These are phyloP conservation scores for Hirsutella rhossiliensis DNA, from an alignment of 2,329 filamentous ascomycete genomes.

Conservation along the genomic window DNA sequence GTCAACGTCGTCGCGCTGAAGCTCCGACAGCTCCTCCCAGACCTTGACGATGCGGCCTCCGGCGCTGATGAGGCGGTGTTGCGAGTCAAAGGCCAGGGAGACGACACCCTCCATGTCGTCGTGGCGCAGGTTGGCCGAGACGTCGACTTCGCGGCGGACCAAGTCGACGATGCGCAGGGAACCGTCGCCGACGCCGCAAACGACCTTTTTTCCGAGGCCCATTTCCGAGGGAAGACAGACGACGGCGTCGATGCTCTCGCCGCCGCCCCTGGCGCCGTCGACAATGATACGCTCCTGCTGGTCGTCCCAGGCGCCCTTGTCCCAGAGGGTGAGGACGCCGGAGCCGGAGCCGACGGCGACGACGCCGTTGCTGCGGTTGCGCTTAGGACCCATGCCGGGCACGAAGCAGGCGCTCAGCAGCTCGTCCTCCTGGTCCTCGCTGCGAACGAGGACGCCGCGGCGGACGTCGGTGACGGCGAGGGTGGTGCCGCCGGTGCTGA, in stretches of 20 bases:
- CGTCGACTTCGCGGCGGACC: constrained; percentile 58
- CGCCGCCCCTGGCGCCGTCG: constrained; percentile 46
- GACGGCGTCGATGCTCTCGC: constrained; percentile 73
- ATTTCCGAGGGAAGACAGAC: constrained; percentile 58
- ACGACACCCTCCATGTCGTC: constrained; percentile 82
- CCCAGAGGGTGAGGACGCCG: constrained; percentile 85
- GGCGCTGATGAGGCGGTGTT: constrained; percentile 77
- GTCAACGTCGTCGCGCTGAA: constrained; percentile 29
- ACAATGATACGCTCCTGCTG: constrained; percentile 82
- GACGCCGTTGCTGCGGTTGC: constrained; percentile 56
- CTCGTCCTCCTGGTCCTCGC: constrained; percentile 92
- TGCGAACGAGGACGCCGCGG: constrained; percentile 73
- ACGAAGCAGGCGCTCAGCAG: constrained; percentile 73
- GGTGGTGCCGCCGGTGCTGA: constrained; percentile 85
- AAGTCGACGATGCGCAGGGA: constrained; percentile 66
- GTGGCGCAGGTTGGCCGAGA: constrained; percentile 50
- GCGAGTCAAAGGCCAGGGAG: constrained; percentile 71
- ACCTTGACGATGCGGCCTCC: constrained; percentile 81
- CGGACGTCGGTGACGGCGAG: constrained; percentile 82
- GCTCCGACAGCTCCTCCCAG: constrained; percentile 69
- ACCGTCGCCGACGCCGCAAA: constrained; percentile 74
- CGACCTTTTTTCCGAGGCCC: constrained; percentile 59
- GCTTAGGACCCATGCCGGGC: constrained; percentile 58
- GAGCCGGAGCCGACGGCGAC: constrained; percentile 64
- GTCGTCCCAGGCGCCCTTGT: constrained; percentile 89